Evolutionary conservation across 2,329 filamentous ascomycete genomes (phyloP).

Genomic region (Verticillium klebahnii): DNA sequence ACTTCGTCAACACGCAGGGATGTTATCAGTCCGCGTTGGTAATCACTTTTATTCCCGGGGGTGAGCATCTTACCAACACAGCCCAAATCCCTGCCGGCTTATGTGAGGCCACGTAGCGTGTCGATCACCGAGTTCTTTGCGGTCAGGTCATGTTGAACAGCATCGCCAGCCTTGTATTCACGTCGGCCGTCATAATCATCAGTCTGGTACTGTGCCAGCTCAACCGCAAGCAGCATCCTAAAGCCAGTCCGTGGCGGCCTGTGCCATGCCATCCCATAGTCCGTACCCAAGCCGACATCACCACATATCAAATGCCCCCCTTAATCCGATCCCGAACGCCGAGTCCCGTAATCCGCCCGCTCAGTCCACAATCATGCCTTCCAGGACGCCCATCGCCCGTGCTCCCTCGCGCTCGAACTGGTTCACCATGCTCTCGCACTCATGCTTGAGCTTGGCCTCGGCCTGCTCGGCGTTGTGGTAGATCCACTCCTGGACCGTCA

Average conservation of each 20-base stretch:
- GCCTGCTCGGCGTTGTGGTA: conserved; percentile 73
- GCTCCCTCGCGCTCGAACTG: conserved; percentile 80
- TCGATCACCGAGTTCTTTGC: too few relatives aligned
- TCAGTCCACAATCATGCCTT: conserved; percentile 60
- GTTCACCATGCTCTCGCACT: conserved; percentile 79
- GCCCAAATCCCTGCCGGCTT: background rate
- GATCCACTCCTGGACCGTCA: conserved; percentile 96
- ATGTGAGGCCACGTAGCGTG: too few relatives aligned
- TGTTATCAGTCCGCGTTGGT: background rate
- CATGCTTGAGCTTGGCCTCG: conserved; percentile 71
- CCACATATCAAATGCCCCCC: conserved; percentile 3
- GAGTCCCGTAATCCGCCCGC: background rate
- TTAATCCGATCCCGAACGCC: background rate
- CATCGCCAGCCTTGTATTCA: background rate
- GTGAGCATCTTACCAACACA: background rate
- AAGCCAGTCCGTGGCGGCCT: background rate
- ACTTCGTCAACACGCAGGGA: background rate
- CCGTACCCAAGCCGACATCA: background rate
- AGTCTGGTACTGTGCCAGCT: background rate
- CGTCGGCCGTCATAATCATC: background rate
- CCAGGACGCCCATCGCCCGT: conserved; percentile 71
- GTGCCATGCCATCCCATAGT: background rate
- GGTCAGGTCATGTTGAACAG: background rate
- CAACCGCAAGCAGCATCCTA: background rate
- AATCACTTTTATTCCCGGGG: background rate